phyloP scores from a whole-genome alignment of 495 filamentous ascomycete genomes.

The Opeltia flavorubescens region DNA sequence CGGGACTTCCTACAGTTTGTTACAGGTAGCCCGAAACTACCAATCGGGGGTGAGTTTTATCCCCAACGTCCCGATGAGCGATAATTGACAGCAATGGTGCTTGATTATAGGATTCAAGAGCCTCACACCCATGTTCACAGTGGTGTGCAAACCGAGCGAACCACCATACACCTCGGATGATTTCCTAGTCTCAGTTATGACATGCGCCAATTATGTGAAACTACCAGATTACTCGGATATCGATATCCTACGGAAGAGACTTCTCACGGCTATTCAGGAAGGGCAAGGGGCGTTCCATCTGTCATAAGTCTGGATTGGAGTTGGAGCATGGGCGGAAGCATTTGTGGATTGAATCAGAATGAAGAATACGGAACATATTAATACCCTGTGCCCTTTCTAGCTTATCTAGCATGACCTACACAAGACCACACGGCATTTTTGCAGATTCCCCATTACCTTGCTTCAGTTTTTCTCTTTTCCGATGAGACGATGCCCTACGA shows the following conservation, averaged over 20 bases:
- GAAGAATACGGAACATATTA: neutral
- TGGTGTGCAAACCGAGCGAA: slow-evolving; percentile 96
- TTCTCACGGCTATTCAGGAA: slow-evolving; percentile 81
- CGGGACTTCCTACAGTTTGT: slow-evolving; percentile 97
- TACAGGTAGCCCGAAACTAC: slow-evolving; percentile 94
- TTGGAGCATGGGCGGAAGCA: neutral
- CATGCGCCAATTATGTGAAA: slow-evolving; percentile 98
- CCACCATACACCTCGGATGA: slow-evolving; percentile 90
- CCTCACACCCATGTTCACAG: slow-evolving; percentile 94
- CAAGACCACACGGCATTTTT: too few relatives aligned
- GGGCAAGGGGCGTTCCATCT: slow-evolving; percentile 99
- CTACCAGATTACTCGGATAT: slow-evolving; percentile 86
- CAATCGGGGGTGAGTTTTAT: slow-evolving; percentile 76
- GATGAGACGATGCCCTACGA: too few relatives aligned
- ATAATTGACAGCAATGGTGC: slow-evolving; percentile 7
- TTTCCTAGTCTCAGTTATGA: slow-evolving; percentile 98
- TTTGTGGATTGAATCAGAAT: neutral
- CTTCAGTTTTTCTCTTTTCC: too few relatives aligned
- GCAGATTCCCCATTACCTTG: too few relatives aligned
- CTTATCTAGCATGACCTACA: neutral
- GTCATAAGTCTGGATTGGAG: slow-evolving; percentile 37
- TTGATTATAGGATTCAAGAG: slow-evolving; percentile 69
- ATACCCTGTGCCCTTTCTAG: neutral
- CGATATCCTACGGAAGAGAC: slow-evolving; percentile 55
- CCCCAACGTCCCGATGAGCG: slow-evolving; percentile 9